These are phyloP conservation scores for Floccularia luteovirens DNA, from an alignment of 768 basidiomycete genomes.

Conservation along the genomic window DNA sequence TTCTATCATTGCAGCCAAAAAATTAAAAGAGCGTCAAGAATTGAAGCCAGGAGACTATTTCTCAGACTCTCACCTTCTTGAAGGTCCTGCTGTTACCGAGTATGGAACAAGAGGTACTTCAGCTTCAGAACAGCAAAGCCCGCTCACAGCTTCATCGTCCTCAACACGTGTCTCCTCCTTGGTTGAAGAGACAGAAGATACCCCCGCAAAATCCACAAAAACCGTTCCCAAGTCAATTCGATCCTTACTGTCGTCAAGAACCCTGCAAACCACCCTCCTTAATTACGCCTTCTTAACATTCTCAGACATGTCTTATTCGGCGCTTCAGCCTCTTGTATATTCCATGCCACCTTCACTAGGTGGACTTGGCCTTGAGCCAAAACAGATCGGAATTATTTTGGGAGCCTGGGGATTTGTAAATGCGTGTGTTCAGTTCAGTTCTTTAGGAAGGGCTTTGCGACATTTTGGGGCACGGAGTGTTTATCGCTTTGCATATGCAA, in stretches of 20 bases:
- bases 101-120: constrained; percentile 11
- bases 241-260: constrained; percentile 18
- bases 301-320: constrained; percentile 25
- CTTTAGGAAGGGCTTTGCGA: constrained; percentile 43
- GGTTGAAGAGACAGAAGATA: not conserved
- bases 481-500: constrained; percentile 27
- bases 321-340: constrained; percentile 33
- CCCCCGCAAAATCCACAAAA: not conserved
- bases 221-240: constrained; percentile 14
- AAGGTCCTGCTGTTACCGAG: constrained; percentile 2
- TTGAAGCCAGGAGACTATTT: constrained; percentile 1
- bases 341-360: constrained; percentile 56
- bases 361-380: constrained; percentile 60
- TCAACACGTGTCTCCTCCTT: too few relatives aligned
- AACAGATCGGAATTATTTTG: constrained; percentile 53
- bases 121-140: too few relatives aligned
- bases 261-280: constrained; percentile 18
- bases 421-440: constrained; percentile 40
- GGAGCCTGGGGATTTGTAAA: constrained; percentile 39
- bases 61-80: constrained; percentile 3
- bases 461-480: constrained; percentile 46
- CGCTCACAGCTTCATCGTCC: too few relatives aligned
- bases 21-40: constrained; percentile 3
- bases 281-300: constrained; percentile 28
- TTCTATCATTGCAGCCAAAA: constrained; percentile 12